A percentile compares a stretch with the other conserved stretches of the same genome.
Conservation (phyloP, 2,329 filamentous ascomycete genomes). For the Pestalotiopsis fici region DNA sequence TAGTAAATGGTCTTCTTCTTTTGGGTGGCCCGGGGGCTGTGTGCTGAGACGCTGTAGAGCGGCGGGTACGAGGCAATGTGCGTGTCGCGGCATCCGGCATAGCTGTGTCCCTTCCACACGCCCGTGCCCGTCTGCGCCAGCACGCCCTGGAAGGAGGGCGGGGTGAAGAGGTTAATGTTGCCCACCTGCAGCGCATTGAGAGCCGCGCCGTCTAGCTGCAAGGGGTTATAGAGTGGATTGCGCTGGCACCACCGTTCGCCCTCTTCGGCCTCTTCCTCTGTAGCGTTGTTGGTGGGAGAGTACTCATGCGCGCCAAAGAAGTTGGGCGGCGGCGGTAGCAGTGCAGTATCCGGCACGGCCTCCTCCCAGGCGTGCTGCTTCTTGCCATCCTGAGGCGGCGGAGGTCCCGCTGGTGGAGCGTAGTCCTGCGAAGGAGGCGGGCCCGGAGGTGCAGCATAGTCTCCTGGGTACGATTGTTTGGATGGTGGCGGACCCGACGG, state of each 20-base stretch:
- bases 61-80: conserved; percentile 70
- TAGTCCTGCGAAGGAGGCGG: conserved; percentile 30
- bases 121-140: conserved; percentile 49
- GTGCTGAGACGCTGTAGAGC: conserved; percentile 62
- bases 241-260: conserved; percentile 66
- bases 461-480: conserved; percentile 1
- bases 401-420: conserved; percentile 38
- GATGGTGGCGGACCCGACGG: conserved; percentile 37
- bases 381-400: conserved; percentile 23
- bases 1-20: conserved; percentile 65
- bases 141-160: conserved; percentile 46
- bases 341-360: conserved; percentile 70
- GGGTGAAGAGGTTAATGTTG: conserved; percentile 56
- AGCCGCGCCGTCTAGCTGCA: conserved; percentile 47
- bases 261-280: conserved; percentile 61
- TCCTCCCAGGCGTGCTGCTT: conserved; percentile 66
- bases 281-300: conserved; percentile 71
- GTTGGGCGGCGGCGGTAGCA: conserved; percentile 72
- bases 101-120: conserved; percentile 49
- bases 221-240: conserved; percentile 59
- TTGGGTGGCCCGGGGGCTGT: conserved; percentile 52
- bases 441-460: conserved; percentile 34
- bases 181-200: conserved; percentile 48
- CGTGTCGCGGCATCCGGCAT: conserved; percentile 54
- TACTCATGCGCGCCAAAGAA: conserved; percentile 64